Conservation (phyloP, 2,329 filamentous ascomycete genomes). For the Fragosphaeria purpurea region DNA sequence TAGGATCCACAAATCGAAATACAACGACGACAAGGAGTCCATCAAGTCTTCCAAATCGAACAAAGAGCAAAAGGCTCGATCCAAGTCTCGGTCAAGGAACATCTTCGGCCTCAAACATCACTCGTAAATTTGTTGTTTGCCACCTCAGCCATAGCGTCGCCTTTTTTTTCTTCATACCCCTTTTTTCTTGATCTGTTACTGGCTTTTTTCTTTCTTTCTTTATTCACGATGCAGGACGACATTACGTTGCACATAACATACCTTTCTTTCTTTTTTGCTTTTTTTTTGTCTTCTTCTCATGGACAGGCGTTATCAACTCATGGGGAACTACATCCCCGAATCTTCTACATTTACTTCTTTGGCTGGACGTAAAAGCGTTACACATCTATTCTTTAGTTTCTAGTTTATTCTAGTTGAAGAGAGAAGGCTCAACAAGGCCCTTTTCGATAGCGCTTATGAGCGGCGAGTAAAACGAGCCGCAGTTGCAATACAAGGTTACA, state of each 20-base stretch:
- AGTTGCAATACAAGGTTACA: no score
- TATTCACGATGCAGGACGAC: background rate
- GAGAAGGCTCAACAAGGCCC: no score
- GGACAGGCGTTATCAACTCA: constrained; percentile 3
- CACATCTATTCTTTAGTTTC: no score
- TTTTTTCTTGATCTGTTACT: background rate
- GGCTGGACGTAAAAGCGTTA: no score
- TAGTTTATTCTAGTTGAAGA: no score
- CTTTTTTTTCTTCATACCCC: background rate
- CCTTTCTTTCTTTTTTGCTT: background rate
- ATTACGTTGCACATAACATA: no score
- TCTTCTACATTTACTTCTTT: background rate
- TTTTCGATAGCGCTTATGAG: no score
- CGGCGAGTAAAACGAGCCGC: no score
- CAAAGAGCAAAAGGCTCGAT: constrained; percentile 60
- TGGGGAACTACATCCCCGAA: background rate
- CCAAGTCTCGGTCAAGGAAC: constrained; percentile 63
- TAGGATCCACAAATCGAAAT: constrained; percentile 97
- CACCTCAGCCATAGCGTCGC: constrained; percentile 4
- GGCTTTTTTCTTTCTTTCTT: background rate
- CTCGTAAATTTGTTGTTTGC: constrained; percentile 8
- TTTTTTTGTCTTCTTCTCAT: background rate
- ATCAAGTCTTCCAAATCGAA: constrained; percentile 35
- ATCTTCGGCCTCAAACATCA: constrained; percentile 49
- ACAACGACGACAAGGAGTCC: constrained; percentile 53